Evolutionary conservation across 441 rosid genomes (phyloP).

Genomic region (Mallotus japonicus): DNA sequence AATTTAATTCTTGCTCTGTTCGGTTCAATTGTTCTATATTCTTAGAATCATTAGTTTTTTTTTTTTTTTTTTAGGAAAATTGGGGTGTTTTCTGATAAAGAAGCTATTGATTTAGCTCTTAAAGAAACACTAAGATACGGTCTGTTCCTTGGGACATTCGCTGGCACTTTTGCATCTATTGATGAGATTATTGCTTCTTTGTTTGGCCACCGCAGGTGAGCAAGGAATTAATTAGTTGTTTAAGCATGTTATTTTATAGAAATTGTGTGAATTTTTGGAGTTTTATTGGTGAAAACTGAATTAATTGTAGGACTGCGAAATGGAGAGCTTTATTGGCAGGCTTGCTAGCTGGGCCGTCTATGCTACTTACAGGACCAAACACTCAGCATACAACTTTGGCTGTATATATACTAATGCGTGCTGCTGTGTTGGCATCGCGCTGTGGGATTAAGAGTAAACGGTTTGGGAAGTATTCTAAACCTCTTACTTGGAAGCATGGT

Average conservation of each 20-base stretch:
- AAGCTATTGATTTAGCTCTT: conserved; percentile 63
- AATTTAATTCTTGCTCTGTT: no score
- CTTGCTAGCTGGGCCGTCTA: conserved; percentile 85
- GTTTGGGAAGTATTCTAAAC: conserved; percentile 72
- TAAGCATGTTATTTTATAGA: not conserved
- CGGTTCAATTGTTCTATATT: no score
- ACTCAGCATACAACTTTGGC: conserved; percentile 83
- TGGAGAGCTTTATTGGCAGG: conserved; percentile 92
- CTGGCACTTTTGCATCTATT: conserved; percentile 80
- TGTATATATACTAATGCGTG: conserved; percentile 88
- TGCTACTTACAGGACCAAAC: conserved; percentile 82
- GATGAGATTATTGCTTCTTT: conserved; percentile 71
- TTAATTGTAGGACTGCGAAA: conserved; percentile 59
- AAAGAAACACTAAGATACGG: conserved; percentile 90
- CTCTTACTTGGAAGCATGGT: conserved; percentile 97
- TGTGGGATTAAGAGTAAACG: conserved; percentile 90
- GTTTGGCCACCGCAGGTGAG: conserved; percentile 72
- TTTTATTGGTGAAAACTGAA: conserved; percentile 5
- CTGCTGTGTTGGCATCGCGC: conserved; percentile 85
- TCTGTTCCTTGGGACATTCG: conserved; percentile 83
- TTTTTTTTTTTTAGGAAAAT: conserved; percentile 40
- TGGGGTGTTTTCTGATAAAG: conserved; percentile 51
- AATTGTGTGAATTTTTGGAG: conserved; percentile 3
- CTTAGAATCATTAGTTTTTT: not conserved
- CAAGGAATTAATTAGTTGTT: not conserved